phyloP scores from a whole-genome alignment of 257 asterid genomes.

The Nicotiana otophora region DNA sequence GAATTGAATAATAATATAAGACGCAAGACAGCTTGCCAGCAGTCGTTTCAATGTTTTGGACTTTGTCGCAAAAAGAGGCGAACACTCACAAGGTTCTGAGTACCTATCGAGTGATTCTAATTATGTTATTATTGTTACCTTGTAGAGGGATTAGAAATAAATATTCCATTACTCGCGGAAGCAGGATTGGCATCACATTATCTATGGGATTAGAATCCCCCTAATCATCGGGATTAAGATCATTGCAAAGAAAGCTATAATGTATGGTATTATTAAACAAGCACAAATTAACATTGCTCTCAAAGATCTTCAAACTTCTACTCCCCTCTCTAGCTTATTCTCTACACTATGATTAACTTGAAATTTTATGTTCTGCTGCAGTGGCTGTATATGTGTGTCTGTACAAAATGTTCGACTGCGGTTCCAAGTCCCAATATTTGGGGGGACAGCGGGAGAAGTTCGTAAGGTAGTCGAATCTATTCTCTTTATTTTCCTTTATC shows the following conservation, averaged over 20 bases:
- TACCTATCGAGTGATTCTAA: background rate
- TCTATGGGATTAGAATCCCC: background rate
- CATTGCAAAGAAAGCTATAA: background rate
- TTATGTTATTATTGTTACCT: background rate
- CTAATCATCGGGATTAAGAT: background rate
- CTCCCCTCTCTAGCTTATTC: background rate
- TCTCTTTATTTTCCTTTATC: background rate
- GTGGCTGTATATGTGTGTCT: conserved; percentile 31
- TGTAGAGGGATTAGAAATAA: background rate
- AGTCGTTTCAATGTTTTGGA: background rate
- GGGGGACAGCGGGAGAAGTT: conserved; percentile 82
- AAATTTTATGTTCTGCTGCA: conserved; percentile 32
- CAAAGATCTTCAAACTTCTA: background rate
- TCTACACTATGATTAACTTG: conserved; percentile 11
- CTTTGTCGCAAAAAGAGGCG: background rate
- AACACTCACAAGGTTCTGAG: background rate
- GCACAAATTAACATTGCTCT: background rate
- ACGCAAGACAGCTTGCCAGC: background rate
- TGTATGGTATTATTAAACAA: background rate
- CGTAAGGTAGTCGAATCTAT: conserved; percentile 50
- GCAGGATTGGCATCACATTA: background rate
- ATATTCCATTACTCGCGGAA: background rate
- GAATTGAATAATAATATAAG: background rate
- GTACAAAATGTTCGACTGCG: conserved; percentile 68
- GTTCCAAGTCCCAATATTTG: conserved; percentile 62